These are phyloP conservation scores for Globisporangium nunn DNA, from an alignment of 352 stramenopile species.

Conservation along the genomic window DNA sequence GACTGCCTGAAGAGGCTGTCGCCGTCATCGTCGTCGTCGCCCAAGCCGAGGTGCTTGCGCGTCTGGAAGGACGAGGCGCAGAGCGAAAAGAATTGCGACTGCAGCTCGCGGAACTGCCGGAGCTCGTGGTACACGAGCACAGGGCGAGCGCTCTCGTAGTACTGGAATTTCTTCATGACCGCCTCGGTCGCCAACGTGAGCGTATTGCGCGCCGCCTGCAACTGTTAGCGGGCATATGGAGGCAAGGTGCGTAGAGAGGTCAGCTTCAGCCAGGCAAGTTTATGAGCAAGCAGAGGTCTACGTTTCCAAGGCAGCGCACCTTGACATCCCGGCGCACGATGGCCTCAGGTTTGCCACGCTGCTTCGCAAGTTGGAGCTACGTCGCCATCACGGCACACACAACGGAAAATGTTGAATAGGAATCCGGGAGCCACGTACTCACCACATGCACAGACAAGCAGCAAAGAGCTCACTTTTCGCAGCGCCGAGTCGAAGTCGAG, in stretches of 20 bases:
- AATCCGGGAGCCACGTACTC: neutral
- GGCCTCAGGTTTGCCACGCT: constrained; percentile 15
- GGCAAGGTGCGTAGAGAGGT: too few relatives aligned
- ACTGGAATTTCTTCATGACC: constrained; percentile 18
- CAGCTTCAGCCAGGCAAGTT: too few relatives aligned
- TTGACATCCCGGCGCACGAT: constrained; percentile 27
- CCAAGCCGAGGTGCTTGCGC: constrained; percentile 1
- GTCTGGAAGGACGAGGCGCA: constrained; percentile 17
- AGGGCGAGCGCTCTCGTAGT: constrained; percentile 18
- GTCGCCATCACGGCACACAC: neutral
- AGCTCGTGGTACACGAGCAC: constrained; percentile 22
- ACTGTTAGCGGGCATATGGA: constrained; percentile 2
- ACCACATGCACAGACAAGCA: too few relatives aligned
- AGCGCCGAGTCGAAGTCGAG: constrained; percentile 27
- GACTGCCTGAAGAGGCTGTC: neutral
- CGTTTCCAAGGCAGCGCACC: constrained; percentile 3
- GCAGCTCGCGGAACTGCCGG: constrained; percentile 20
- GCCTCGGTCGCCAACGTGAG: constrained; percentile 11
- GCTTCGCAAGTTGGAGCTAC: constrained; percentile 18
- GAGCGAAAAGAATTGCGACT: constrained; percentile 19
- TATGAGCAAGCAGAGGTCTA: neutral
- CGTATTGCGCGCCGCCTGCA: constrained; percentile 14
- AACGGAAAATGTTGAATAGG: neutral
- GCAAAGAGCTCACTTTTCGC: constrained; percentile 12
- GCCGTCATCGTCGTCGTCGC: constrained; percentile 1